A percentile compares a stretch with the other conserved stretches of the same genome.
These are phyloP conservation scores for Trichoderma hamatum DNA, from an alignment of 2,329 filamentous ascomycete genomes.

Conservation along the genomic window DNA sequence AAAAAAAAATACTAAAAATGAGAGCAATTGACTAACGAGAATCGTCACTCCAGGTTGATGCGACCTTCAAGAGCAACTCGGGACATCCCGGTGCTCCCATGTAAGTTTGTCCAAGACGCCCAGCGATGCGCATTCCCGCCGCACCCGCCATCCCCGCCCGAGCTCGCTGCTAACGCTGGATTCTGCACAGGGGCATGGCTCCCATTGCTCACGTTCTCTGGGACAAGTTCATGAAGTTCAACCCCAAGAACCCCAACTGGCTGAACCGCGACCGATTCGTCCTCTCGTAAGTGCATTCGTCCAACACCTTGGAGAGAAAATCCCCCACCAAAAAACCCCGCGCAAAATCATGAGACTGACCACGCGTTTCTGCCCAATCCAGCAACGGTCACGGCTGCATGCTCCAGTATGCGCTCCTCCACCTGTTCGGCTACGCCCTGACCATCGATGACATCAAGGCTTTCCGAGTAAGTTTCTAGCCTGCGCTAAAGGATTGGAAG, in stretches of 20 bases:
- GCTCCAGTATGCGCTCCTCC: slow-evolving; percentile 97
- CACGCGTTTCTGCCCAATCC: slow-evolving; percentile 25
- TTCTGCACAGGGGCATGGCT: slow-evolving; percentile 70
- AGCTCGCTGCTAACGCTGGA: slow-evolving; percentile 32
- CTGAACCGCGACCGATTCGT: slow-evolving; percentile 98
- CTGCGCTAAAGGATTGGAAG: slow-evolving; percentile 2
- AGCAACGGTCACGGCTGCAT: slow-evolving; percentile 99
- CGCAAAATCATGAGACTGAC: neutral
- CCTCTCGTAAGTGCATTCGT: slow-evolving; percentile 77
- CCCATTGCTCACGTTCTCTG: slow-evolving; percentile 95
- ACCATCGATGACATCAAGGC: slow-evolving; percentile 89
- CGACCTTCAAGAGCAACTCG: slow-evolving; percentile 92
- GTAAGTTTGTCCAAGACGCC: slow-evolving; percentile 50
- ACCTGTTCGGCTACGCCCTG: slow-evolving; percentile 90
- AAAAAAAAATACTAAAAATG: slow-evolving; percentile 16
- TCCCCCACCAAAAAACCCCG: neutral
- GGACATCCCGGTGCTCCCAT: slow-evolving; percentile 99
- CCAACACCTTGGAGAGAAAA: neutral
- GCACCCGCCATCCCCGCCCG: slow-evolving; percentile 29
- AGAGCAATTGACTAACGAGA: slow-evolving; percentile 33
- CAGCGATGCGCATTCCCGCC: slow-evolving; percentile 1
- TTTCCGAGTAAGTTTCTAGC: slow-evolving; percentile 77
- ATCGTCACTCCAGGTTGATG: slow-evolving; percentile 76
- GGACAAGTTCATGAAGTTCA: slow-evolving; percentile 99
- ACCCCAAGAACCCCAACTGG: slow-evolving; percentile 98